Percentiles rank a stretch among this genome's conserved stretches.
Evolutionary conservation across 2,329 filamentous ascomycete genomes (phyloP).

Genomic region (Acarospora socialis): DNA sequence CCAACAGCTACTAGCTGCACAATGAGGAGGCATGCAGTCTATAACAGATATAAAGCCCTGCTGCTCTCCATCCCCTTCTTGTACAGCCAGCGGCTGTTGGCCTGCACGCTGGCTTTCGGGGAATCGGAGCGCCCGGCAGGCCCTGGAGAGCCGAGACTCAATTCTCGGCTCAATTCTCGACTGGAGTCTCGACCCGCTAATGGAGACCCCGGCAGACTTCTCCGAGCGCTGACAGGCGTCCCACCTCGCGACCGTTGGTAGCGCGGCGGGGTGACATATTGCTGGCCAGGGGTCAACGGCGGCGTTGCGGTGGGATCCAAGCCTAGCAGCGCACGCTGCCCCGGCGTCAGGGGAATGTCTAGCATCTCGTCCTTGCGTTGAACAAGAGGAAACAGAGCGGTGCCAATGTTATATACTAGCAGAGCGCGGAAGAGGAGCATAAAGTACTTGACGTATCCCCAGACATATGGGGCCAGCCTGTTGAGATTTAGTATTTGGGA

Average conservation of each 20-base stretch:
- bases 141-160: conserved; percentile 48
- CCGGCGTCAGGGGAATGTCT: conserved; percentile 84
- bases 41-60: no score
- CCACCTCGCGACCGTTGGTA: conserved; percentile 55
- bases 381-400: conserved; percentile 59
- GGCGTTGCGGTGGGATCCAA: conserved; percentile 51
- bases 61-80: conserved; percentile 71
- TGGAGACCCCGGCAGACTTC: no score
- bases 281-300: conserved; percentile 50
- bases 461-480: no score
- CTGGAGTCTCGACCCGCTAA: conserved; percentile 37
- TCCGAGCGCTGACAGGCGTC: conserved; percentile 28
- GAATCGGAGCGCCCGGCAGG: conserved; percentile 55
- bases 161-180: conserved; percentile 34
- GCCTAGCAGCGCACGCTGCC: conserved; percentile 72
- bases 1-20: no score
- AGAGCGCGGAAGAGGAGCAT: conserved; percentile 28
- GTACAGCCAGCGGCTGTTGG: conserved; percentile 94
- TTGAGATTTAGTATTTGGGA: no score
- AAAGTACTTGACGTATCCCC: no score
- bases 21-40: no score
- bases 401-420: conserved; percentile 54
- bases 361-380: conserved; percentile 60
- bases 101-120: conserved; percentile 54
- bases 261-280: conserved; percentile 73